phyloP scores from a whole-genome alignment of 129 eudicot genomes.

The Ambrosia artemisiifolia region DNA sequence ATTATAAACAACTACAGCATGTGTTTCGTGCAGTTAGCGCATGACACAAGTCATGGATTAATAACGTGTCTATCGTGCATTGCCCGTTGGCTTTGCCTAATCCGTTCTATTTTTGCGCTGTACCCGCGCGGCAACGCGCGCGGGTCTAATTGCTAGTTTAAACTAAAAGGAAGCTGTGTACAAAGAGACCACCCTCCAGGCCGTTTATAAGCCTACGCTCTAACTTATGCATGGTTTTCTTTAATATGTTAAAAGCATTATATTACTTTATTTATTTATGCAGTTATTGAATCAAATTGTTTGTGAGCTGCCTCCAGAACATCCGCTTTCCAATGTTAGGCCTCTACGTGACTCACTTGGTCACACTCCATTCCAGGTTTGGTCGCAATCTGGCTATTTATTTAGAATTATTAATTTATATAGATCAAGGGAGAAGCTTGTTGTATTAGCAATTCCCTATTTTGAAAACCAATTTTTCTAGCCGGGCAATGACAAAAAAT shows the following conservation, averaged over 20 bases:
- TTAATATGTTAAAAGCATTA: not conserved
- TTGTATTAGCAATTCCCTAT: not conserved
- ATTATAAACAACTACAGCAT: no score
- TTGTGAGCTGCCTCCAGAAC: conserved; percentile 92
- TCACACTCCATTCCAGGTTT: conserved; percentile 94
- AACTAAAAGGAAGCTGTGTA: not conserved
- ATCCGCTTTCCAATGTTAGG: conserved; percentile 80
- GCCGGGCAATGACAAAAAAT: not conserved
- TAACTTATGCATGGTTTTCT: not conserved
- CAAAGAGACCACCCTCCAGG: not conserved
- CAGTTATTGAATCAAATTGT: conserved; percentile 91
- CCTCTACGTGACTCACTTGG: conserved; percentile 92
- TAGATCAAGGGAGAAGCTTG: not conserved
- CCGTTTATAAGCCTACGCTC: not conserved
- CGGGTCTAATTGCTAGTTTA: no score
- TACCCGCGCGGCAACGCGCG: no score
- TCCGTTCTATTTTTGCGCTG: no score
- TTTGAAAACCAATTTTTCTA: not conserved
- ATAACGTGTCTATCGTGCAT: no score
- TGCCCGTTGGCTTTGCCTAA: no score
- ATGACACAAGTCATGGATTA: no score
- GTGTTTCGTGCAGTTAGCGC: no score
- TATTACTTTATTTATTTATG: conserved; percentile 8
- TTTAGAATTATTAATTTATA: not conserved
- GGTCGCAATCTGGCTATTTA: conserved; percentile 9